Conservation (phyloP, 139 green algal genomes). For the Monoraphidium neglectum region DNA sequence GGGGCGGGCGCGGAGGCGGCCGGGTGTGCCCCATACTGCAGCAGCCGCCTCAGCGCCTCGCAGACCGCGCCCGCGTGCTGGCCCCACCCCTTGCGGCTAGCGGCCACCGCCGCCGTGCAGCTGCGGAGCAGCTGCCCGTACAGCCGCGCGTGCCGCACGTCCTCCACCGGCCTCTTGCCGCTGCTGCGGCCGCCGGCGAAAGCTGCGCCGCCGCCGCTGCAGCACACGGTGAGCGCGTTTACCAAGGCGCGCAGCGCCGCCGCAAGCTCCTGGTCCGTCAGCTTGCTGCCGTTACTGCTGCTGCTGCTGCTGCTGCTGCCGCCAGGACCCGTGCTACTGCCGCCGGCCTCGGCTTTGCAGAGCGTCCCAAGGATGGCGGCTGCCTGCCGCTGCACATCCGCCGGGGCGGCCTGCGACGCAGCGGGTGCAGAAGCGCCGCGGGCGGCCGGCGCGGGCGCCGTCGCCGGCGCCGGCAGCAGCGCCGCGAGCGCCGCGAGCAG, state of each 20-base stretch:
- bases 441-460: not conserved
- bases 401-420: not conserved
- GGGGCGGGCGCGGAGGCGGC: slow-evolving; percentile 1
- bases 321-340: not conserved
- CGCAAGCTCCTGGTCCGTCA: too few relatives aligned
- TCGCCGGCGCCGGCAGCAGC: slow-evolving; percentile 7
- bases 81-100: slow-evolving; percentile 27
- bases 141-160: slow-evolving; percentile 23
- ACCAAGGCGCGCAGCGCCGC: too few relatives aligned
- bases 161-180: slow-evolving; percentile 22
- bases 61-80: slow-evolving; percentile 18
- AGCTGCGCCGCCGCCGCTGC: not conserved
- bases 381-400: not conserved
- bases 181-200: not conserved
- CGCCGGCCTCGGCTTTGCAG: not conserved
- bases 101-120: slow-evolving; percentile 19
- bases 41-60: slow-evolving; percentile 37
- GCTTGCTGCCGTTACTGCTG: not conserved
- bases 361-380: not conserved
- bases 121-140: slow-evolving; percentile 30
- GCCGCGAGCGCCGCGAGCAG: slow-evolving; percentile 21
- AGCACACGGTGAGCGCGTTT: too few relatives aligned
- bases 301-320: not conserved
- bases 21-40: slow-evolving; percentile 33
- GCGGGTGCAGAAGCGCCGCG: not conserved